Evolutionary conservation across 2,329 filamentous ascomycete genomes (phyloP).

Genomic region (Ilyonectria mors-panacis): DNA sequence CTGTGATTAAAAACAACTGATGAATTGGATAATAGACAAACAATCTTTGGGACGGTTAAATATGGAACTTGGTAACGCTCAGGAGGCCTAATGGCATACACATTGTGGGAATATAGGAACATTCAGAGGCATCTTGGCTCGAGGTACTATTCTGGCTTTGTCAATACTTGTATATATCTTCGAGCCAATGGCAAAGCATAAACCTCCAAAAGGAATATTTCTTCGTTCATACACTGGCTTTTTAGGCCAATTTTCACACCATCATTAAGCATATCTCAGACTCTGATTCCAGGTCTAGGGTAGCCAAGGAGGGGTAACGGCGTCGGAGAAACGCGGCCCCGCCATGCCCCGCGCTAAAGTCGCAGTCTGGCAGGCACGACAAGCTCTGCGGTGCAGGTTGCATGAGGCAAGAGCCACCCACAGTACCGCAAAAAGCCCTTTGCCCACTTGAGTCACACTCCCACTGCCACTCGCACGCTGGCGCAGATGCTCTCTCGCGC

Average conservation of each 20-base stretch:
- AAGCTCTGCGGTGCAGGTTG: conserved; percentile 27
- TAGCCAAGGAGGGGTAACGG: conserved; percentile 30
- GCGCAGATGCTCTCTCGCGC: conserved; percentile 48
- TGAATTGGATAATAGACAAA: not conserved
- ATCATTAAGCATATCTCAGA: not conserved
- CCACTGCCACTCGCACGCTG: conserved; percentile 37
- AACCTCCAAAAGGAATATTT: not conserved
- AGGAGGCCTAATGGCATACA: not conserved
- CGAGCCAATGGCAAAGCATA: not conserved
- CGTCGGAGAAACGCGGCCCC: conserved; percentile 33
- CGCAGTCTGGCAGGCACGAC: conserved; percentile 6
- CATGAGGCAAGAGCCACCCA: conserved; percentile 24
- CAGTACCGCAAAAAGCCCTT: conserved; percentile 41
- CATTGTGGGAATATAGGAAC: not conserved
- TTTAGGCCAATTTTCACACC: not conserved
- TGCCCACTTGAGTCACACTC: conserved; percentile 50
- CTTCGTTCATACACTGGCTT: no score
- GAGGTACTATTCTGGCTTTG: no score
- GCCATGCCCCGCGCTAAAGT: conserved; percentile 33
- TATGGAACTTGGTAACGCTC: no score
- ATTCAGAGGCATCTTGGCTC: no score
- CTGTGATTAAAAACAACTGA: not conserved
- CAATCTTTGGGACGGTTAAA: not conserved
- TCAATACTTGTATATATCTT: no score
- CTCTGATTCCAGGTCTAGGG: conserved; percentile 1